Base-by-base conservation (phyloP, 2,329 filamentous ascomycete genomes). In the Stagonosporopsis chrysanthemi region DNA sequence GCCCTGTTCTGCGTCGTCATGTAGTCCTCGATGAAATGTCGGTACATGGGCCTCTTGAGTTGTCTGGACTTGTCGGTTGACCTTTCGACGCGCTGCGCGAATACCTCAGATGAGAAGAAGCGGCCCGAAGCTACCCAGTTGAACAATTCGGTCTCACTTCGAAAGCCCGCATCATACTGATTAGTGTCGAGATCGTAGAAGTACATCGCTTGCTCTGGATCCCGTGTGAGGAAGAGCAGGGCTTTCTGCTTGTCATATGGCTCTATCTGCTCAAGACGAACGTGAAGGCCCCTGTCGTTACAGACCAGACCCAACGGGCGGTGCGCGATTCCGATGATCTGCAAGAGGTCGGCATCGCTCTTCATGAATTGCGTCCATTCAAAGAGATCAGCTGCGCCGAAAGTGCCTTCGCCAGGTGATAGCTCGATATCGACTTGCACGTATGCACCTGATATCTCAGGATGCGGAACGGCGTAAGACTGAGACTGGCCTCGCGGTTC, bases 321-420 rank as follows among this genome's bases (percentile, higher is more conserved):
- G 60, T 91, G 85, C 8, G 82, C 84, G 17, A 83, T 80, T 5
- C 90, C 88, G 0, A 94, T 70, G 8, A 87, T 81, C 57, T 85
- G 89, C 82, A 87, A 87, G 2, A 86, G 67, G 64, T 94, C 90
- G n/a, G 89, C 88, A 65, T 94, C 90, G 0, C 85, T 83, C 36
- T 88, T 81, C 63, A 86, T 86, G 76, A 92, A 92, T 3, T 85
- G 74, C 35, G 82, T 80, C 90, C 90, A 94, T 28, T 78, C 60
- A 84, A 81, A 50, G 0, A 76, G 61, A 1, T 74, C 71, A 1
- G 49, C 52, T 4, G 59, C 61, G n/a, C 66, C 58, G n/a, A 65
- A 48, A 2, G 69, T 71, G 15, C 50, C 69, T 24, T 69, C 56
- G 26, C 69, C 69, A 19, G 77, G 65, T 54, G 82, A 86, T 23